These are phyloP conservation scores for Linum usitatissimum DNA, from an alignment of 345 rosid species.

Conservation along the genomic window DNA sequence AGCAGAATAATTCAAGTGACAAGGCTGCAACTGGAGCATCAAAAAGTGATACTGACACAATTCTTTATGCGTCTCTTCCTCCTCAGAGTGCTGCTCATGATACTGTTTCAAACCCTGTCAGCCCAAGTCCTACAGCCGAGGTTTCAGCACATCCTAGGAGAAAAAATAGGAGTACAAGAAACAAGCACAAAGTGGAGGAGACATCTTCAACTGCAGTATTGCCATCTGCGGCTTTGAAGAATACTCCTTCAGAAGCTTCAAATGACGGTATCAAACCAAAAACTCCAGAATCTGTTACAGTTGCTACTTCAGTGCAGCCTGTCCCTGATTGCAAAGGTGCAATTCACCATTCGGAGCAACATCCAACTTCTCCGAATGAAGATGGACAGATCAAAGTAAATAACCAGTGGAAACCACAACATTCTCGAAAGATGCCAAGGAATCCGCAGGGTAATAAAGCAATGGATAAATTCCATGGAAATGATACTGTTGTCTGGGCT, in stretches of 20 bases:
- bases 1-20: slow-evolving; percentile 31
- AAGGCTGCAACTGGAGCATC: slow-evolving; percentile 29
- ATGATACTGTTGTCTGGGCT: slow-evolving; percentile 75
- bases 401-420: slow-evolving; percentile 59
- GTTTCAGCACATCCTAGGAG: slow-evolving; percentile 40
- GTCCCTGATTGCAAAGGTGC: slow-evolving; percentile 29
- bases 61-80: slow-evolving; percentile 23
- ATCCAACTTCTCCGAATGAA: slow-evolving; percentile 36
- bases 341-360: slow-evolving; percentile 39
- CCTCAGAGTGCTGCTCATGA: slow-evolving; percentile 25
- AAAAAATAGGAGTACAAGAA: slow-evolving; percentile 47
- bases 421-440: slow-evolving; percentile 45
- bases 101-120: slow-evolving; percentile 24
- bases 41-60: slow-evolving; percentile 21
- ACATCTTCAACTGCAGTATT: slow-evolving; percentile 23
- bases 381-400: slow-evolving; percentile 38
- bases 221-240: slow-evolving; percentile 25
- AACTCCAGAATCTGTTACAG: slow-evolving; percentile 32
- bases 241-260: slow-evolving; percentile 18
- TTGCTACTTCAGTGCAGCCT: slow-evolving; percentile 18
- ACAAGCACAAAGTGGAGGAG: slow-evolving; percentile 56
- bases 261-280: slow-evolving; percentile 31
- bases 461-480: slow-evolving; percentile 39
- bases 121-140: slow-evolving; percentile 30
- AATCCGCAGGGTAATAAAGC: slow-evolving; percentile 39